Base-by-base conservation (phyloP, 192 early-diverging fungal species). In the Coemansia sp. region DNA sequence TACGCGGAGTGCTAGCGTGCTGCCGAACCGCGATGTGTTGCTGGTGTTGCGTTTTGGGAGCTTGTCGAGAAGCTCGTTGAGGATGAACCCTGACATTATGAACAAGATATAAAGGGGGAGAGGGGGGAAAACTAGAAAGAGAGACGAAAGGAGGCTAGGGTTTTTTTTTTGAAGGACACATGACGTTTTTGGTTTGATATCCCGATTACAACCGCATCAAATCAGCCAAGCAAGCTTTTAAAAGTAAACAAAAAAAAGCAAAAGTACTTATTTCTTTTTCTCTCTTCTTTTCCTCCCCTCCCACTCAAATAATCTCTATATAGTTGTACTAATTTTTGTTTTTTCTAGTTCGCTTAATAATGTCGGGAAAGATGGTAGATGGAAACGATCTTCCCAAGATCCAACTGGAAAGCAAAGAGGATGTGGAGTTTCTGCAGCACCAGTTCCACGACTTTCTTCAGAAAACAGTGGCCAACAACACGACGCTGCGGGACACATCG, bases 361-460 rank as follows among this genome's bases (percentile, higher is more conserved):
- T 53, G 51, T 26, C 24, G 0, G 11, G 24, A 21, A 53, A 53
- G 51, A 14, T 23, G 2, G 51, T 23, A 26, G 24, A 53, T 21
- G 51, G 51, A 2, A 53, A 21, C 51, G 76, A 83, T 26, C 73
- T 77, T 33, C 80, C 80, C 33, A 83, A 83, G 64, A 75, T 83
- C 38, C 80, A 83, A 64, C 70, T 83, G 23, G 80, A 83, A 41
- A 83, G 75, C 75, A 71, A 69, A 18, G 80, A 83, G 44, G 80
- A 83, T 62, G 80, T 77, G 41, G 35, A 62, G 35, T 83, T 71
- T 34, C 72, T 83, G 33, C 71, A 83, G 48, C 49, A 36, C 24
- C 75, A 83, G 61, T 64, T 83, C 6, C 49, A 11, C 43, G 59
- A 69, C 11, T 77, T 77, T 52, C 63, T 83, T 6, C 46, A 38